These are phyloP conservation scores for Carex pumila DNA, from an alignment of 176 grass and related monocot species.

Conservation along the genomic window DNA sequence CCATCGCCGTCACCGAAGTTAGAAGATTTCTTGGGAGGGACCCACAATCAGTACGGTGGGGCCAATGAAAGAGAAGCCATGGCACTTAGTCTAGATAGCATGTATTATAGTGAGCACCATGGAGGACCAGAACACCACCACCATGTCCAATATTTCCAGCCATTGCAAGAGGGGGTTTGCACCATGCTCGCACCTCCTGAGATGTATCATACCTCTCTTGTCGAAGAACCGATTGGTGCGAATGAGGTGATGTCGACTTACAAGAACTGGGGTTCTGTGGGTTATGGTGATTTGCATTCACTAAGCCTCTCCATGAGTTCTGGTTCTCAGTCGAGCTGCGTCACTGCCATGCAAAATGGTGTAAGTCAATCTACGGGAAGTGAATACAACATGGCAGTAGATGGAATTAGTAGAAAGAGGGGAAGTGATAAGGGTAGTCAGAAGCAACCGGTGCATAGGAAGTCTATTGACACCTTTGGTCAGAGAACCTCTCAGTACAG, in stretches of 20 bases:
- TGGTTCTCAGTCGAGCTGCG: constrained; percentile 65
- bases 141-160: constrained; percentile 35
- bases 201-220: constrained; percentile 46
- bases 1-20: constrained; percentile 71
- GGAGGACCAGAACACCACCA: constrained; percentile 22
- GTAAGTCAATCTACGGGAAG: constrained; percentile 20
- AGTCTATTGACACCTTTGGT: constrained; percentile 96
- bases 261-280: constrained; percentile 27
- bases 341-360: constrained; percentile 40
- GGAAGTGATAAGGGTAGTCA: constrained; percentile 28
- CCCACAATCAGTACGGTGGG: constrained; percentile 44
- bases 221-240: constrained; percentile 13
- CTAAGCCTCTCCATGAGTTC: constrained; percentile 91
- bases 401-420: constrained; percentile 59
- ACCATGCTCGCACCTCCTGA: constrained; percentile 40
- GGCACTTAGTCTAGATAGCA: constrained; percentile 60
- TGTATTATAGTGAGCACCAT: constrained; percentile 51
- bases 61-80: constrained; percentile 46
- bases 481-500: constrained; percentile 96
- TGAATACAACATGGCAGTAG: constrained; percentile 35
- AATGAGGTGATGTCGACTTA: not conserved
- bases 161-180: constrained; percentile 33
- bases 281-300: constrained; percentile 43
- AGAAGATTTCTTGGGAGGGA: constrained; percentile 84
- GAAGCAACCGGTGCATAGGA: constrained; percentile 92